These are phyloP conservation scores for Paramecium biaurelia DNA, from an alignment of 73 alveolate genomes.

Conservation along the genomic window DNA sequence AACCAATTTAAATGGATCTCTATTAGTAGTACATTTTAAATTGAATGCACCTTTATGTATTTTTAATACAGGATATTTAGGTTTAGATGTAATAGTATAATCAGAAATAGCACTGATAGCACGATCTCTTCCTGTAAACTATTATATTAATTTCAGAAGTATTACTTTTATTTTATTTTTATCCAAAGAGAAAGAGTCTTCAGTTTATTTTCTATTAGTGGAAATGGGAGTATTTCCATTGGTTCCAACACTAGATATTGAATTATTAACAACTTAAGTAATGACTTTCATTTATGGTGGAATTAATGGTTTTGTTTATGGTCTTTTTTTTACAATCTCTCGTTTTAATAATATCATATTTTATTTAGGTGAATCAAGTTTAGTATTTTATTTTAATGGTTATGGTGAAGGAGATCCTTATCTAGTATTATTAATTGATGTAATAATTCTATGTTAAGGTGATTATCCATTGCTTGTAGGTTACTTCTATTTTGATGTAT, in stretches of 20 bases:
- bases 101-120: constrained; percentile 10
- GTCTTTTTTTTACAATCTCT: background rate
- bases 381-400: background rate
- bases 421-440: background rate
- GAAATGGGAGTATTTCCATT: background rate
- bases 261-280: background rate
- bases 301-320: background rate
- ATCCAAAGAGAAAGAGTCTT: constrained; percentile 1
- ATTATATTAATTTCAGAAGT: background rate
- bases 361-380: constrained; percentile 24
- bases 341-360: background rate
- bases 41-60: constrained; percentile 60
- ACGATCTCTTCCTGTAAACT: background rate
- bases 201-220: constrained; percentile 32
- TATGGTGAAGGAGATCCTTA: background rate
- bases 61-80: background rate
- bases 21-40: constrained; percentile 46
- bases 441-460: background rate
- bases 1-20: constrained; percentile 44
- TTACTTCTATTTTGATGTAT: background rate
- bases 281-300: background rate
- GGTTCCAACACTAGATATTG: constrained; percentile 46
- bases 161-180: background rate
- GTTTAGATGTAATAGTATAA: background rate
- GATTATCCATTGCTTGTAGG: background rate